Percentiles rank a stretch among this genome's conserved stretches.
phyloP scores from a whole-genome alignment of 2,329 filamentous ascomycete genomes.

The Grosmannia clavigera region DNA sequence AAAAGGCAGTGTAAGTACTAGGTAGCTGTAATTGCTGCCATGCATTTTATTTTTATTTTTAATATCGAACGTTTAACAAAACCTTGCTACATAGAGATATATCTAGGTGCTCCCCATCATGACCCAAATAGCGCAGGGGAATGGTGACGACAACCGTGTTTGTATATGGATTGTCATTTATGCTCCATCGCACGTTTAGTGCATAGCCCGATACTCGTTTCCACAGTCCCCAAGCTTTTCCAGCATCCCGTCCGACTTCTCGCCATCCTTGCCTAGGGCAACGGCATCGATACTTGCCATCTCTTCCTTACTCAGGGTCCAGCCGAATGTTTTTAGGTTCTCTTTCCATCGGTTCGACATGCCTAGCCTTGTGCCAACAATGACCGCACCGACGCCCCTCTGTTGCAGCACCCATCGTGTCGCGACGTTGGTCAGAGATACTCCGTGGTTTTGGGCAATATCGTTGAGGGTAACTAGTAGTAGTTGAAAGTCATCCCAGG shows the following conservation, averaged over 20 bases:
- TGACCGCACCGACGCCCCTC: constrained; percentile 20
- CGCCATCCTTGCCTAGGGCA: constrained; percentile 12
- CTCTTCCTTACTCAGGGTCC: constrained; percentile 15
- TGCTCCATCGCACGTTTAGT: no score
- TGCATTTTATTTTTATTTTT: no score
- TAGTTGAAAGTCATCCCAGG: constrained; percentile 19
- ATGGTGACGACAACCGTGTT: no score
- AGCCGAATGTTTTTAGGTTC: constrained; percentile 17
- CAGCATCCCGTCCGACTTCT: constrained; percentile 13
- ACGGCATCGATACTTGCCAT: constrained; percentile 14
- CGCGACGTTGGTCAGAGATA: constrained; percentile 20
- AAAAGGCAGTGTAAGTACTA: no score
- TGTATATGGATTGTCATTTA: no score
- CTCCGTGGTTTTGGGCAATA: constrained; percentile 16
- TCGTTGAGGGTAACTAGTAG: constrained; percentile 15
- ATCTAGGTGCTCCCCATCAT: no score
- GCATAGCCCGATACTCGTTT: constrained; percentile 17
- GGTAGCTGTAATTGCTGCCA: no score
- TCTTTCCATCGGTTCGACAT: constrained; percentile 17
- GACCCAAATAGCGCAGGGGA: no score
- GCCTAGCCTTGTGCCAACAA: constrained; percentile 21
- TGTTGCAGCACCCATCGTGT: constrained; percentile 23
- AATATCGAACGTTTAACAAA: no score
- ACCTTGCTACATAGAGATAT: no score
- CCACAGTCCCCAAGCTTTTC: constrained; percentile 20